Evolutionary conservation across 805 yeast species (phyloP), one percentile per base, ranked within the genome.

Genomic region (Saturnispora bothae): DNA sequence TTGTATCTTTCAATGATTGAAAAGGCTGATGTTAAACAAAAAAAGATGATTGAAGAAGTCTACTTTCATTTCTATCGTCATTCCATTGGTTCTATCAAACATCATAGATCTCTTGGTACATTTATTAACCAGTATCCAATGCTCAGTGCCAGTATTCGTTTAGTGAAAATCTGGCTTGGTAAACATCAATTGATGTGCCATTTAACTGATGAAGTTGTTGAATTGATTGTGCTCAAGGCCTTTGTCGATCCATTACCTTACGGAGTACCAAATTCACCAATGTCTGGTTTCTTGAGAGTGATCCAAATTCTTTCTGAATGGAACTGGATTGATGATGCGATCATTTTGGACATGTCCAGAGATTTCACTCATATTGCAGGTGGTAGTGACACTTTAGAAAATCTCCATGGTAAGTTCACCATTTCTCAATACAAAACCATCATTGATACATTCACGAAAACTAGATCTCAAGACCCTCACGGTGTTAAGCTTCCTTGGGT

Each of bases 271-370:
- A 73, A 79, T 20, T 77, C 89, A 39, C 76, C 80, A 7, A 78
- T 76, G 44, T 70, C 80, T 39, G 98, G 95, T 5, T 85, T 92
- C 54, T 62, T 83, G 42, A 77, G 92, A 42, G 70, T 78, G 10
- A 55, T 92, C 28, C 64, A 72, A 33, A 83, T 80, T 50, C 56
- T 92, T 32, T 69, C 94, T 19, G 61, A 60, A 31, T 92, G 98
- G 98, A 86, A 92, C 57, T 92, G 98, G 98, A 80, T 74, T 49
- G 94, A 83, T 45, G 85, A 80, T 33, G 81, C 95, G 1, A 61
- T 92, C 43, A 72, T 88, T 38, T 60, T 92, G 43, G 96, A 92
- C 51, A 61, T 84, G 47, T 76, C 79, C 12, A 76, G 67, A 41
- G 71, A 72, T 43, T 57, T 52, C 30, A 47, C 44, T 15, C 31